These are phyloP conservation scores for Fusarium sp. DNA, from an alignment of 2,329 filamentous ascomycete species.

Conservation along the genomic window DNA sequence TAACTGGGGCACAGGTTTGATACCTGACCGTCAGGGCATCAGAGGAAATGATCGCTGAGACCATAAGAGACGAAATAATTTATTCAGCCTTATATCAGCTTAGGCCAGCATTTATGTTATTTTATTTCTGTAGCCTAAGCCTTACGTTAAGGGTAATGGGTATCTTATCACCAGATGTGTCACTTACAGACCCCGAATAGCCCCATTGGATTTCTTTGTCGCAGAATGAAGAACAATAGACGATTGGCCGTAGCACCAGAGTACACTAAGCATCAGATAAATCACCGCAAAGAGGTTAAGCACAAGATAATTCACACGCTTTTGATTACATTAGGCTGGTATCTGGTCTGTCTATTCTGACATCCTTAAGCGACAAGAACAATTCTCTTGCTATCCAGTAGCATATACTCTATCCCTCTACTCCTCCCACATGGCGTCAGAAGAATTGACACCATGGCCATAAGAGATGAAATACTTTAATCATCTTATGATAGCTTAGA, in stretches of 20 bases:
- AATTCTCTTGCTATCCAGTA: neutral
- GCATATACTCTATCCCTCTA: neutral
- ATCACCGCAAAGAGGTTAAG: neutral
- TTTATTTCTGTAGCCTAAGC: no score
- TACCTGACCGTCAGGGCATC: no score
- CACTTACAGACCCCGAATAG: no score
- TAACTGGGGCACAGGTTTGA: neutral
- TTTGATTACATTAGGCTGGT: neutral
- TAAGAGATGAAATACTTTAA: neutral
- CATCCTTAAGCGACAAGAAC: neutral
- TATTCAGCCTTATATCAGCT: no score
- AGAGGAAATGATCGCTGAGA: no score
- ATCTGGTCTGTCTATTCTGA: neutral
- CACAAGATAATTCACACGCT: neutral
- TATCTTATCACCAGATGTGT: no score
- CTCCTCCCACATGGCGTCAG: neutral
- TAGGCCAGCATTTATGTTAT: fast-evolving
- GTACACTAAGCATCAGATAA: neutral
- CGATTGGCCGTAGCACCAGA: neutral
- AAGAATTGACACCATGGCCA: fast-evolving
- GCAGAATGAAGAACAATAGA: neutral
- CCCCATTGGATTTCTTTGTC: neutral
- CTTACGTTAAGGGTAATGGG: no score
- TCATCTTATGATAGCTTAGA: neutral
- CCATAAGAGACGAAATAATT: no score